Evolutionary conservation across 176 grass and related monocot species (phyloP), one percentile per base, ranked within the genome.

Genomic region (Ananas comosus): DNA sequence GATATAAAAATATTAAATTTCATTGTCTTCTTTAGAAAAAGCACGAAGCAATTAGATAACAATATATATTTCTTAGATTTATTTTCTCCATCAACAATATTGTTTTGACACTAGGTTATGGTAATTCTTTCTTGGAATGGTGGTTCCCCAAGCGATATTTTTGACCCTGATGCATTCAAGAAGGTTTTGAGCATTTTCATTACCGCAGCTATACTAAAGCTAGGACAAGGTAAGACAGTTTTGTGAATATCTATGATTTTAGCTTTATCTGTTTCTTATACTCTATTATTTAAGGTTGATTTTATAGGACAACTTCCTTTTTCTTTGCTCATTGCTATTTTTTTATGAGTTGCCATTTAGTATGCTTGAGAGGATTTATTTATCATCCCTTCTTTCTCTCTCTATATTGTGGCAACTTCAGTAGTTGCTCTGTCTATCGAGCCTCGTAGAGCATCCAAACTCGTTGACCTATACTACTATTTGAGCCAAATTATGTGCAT

Each of bases 81-180:
- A 13, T 29, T 50, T 72, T 69, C 47, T 57, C 17, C 48, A 70
- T 53, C 10, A 19, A 23, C 24, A 59, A 18, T 19, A 59, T 59
- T 17, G 19, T 59, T 56, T 12, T 56, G 23, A 70, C 80, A 10
- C 7, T 73, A 97, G 93, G 79, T 92, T 76, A 92, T 97, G 93
- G 79, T 97, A 78, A 92, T 97, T 90, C 83, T 97, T 68, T 81
- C 88, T 66, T 97, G 89, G 89, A 90, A 89, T 70, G 89, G 82
- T 71, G 93, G 93, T 9, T 87, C 89, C 50, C 51, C 88, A 51
- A 83, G 76, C 50, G 76, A 58, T 85, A 51, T 92, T 66, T 90
- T 97, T 64, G 86, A 90, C 78, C 82, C 76, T 66, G 68, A 51
- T 52, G 77, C 92, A 66, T 81, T 92, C 52, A 88, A 81, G 79